Evolutionary conservation across 257 asterid species (phyloP).

Genomic region (Petrea volubilis): DNA sequence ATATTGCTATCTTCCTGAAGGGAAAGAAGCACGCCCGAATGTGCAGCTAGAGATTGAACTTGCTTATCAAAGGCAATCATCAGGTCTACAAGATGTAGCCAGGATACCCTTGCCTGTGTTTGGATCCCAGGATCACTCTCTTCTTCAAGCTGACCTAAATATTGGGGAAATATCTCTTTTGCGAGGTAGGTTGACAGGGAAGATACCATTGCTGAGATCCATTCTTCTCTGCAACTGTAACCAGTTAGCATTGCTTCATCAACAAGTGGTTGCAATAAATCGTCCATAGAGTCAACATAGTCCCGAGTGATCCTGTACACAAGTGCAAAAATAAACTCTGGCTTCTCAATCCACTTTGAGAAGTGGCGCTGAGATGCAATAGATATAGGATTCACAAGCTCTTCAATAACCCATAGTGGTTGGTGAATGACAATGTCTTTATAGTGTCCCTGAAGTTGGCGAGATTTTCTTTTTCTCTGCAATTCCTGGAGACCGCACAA

Average conservation of each 20-base stretch:
- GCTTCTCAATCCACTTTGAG: constrained; percentile 90
- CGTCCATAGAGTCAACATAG: constrained; percentile 95
- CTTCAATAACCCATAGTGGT: constrained; percentile 98
- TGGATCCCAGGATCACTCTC: constrained; percentile 46
- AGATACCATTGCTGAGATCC: constrained; percentile 90
- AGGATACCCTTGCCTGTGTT: constrained; percentile 64
- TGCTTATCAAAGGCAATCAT: constrained; percentile 85
- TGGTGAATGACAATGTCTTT: constrained; percentile 54
- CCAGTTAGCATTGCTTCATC: constrained; percentile 94
- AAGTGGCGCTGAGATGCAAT: constrained; percentile 82
- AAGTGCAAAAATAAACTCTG: constrained; percentile 88
- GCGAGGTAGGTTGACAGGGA: constrained; percentile 78
- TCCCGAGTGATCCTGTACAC: constrained; percentile 85
- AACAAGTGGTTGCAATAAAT: constrained; percentile 86
- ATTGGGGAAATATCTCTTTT: constrained; percentile 71
- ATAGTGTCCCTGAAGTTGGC: constrained; percentile 76
- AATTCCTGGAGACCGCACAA: constrained; percentile 90
- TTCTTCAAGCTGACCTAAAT: constrained; percentile 57
- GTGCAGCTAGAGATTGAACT: constrained; percentile 62
- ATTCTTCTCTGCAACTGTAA: constrained; percentile 98
- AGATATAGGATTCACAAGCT: constrained; percentile 89
- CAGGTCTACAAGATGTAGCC: constrained; percentile 82
- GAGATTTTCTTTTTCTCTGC: constrained; percentile 77
- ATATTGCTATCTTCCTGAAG: constrained; percentile 64
- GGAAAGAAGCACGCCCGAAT: constrained; percentile 66